Conservation (phyloP, 1,284 basidiomycete species). For the Vanrija humicola region DNA sequence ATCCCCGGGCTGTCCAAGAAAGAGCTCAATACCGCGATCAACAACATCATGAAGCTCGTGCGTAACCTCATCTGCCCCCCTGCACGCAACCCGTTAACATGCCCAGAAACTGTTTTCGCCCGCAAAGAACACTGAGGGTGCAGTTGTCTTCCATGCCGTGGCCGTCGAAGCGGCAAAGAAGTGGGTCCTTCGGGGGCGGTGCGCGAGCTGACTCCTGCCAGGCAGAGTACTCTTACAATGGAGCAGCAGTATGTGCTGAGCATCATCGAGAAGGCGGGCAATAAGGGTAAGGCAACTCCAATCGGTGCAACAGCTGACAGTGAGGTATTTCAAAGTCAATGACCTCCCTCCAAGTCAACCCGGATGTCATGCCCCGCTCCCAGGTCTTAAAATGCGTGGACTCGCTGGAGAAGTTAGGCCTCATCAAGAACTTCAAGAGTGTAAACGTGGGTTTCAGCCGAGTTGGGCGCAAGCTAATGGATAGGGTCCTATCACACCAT, state of each 20-base stretch:
- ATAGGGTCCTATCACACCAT: constrained; percentile 40
- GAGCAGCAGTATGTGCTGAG: constrained; percentile 36
- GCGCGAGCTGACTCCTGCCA: constrained; percentile 4
- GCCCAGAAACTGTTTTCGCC: constrained; percentile 18
- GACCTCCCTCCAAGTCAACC: constrained; percentile 26
- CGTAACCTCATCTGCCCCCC: neutral
- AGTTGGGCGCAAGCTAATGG: neutral
- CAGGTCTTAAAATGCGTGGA: constrained; percentile 38
- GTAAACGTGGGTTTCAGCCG: constrained; percentile 34
- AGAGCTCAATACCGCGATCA: constrained; percentile 21
- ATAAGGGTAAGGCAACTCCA: constrained; percentile 13
- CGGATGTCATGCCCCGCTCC: constrained; percentile 29
- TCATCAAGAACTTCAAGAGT: constrained; percentile 45
- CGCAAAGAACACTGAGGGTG: constrained; percentile 23
- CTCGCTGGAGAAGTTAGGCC: constrained; percentile 34
- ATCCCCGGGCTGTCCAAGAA: constrained; percentile 25
- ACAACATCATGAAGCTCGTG: constrained; percentile 22
- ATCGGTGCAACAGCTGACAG: constrained; percentile 12
- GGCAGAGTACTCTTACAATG: constrained; percentile 32
- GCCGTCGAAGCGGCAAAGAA: constrained; percentile 33
- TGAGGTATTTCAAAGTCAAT: constrained; percentile 22
- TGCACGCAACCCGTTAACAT: neutral
- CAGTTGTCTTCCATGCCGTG: constrained; percentile 27
- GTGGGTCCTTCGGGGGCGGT: constrained; percentile 11
- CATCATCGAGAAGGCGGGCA: constrained; percentile 21